Conservation (phyloP, 1,284 basidiomycete genomes). For the Pascua guehoae region DNA sequence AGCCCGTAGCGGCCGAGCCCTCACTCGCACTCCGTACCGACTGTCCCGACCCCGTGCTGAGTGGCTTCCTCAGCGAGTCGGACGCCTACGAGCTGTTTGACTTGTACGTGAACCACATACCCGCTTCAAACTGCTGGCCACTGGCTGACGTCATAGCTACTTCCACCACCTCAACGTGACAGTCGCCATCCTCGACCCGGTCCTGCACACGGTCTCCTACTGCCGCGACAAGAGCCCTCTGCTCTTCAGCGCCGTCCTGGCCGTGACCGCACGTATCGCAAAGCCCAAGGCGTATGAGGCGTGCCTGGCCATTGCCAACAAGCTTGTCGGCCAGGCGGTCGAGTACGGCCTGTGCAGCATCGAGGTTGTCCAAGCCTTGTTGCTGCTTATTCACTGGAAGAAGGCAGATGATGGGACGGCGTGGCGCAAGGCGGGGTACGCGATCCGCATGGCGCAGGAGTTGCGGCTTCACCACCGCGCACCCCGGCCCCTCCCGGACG, state of each 20-base stretch:
- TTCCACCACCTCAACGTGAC: conserved; percentile 35
- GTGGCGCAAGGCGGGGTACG: conserved; percentile 42
- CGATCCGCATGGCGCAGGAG: conserved; percentile 46
- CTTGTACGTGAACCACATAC: conserved; percentile 23
- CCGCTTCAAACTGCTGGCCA: neutral
- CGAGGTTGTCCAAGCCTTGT: conserved; percentile 48
- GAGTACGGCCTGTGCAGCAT: conserved; percentile 44
- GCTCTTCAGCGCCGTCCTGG: conserved; percentile 49
- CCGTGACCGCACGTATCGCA: conserved; percentile 47
- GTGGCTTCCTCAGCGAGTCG: conserved; percentile 28
- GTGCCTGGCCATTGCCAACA: conserved; percentile 41
- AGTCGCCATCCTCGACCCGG: conserved; percentile 42
- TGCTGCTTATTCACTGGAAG: conserved; percentile 50
- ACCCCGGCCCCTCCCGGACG: conserved; percentile 30
- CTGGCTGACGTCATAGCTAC: conserved; percentile 20
- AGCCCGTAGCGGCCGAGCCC: conserved; percentile 1
- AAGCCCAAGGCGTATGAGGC: conserved; percentile 40
- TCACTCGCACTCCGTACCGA: conserved; percentile 3
- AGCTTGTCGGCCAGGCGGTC: conserved; percentile 46
- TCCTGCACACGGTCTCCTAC: conserved; percentile 43
- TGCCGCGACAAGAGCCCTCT: conserved; percentile 42
- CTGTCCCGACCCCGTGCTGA: conserved; percentile 37
- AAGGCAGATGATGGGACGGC: conserved; percentile 41
- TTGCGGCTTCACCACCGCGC: conserved; percentile 37
- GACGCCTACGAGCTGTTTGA: conserved; percentile 39